phyloP scores from a whole-genome alignment of 2,329 filamentous ascomycete genomes.

The Trichoderma arundinaceum region DNA sequence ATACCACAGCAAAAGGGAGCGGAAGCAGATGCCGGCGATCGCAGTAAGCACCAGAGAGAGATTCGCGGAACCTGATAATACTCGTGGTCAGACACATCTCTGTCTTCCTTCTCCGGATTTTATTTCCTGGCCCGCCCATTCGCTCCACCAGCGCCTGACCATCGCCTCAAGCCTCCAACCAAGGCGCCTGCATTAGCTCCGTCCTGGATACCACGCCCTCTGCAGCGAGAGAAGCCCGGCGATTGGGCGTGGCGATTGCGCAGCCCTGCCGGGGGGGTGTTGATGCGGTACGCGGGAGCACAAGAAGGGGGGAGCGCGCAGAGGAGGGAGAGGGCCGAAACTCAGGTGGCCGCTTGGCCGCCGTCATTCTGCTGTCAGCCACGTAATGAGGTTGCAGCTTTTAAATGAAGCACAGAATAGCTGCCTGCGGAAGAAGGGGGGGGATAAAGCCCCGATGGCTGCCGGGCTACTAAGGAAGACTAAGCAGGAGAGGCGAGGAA shows the following conservation, averaged over 20 bases:
- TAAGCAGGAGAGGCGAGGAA: no score
- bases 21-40: no score
- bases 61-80: no score
- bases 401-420: background rate
- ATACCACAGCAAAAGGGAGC: no score
- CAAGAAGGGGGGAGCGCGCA: background rate
- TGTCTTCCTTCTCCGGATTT: slow-evolving; percentile 3
- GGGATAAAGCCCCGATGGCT: no score
- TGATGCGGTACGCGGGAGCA: background rate
- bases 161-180: background rate
- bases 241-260: slow-evolving; percentile 21
- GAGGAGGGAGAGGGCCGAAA: background rate
- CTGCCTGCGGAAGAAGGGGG: no score
- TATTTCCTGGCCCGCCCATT: background rate
- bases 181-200: slow-evolving; percentile 6
- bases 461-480: no score
- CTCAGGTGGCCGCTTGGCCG: slow-evolving; percentile 6
- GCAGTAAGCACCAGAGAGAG: no score
- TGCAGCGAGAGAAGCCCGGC: background rate
- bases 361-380: slow-evolving; percentile 26
- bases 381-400: slow-evolving; percentile 2
- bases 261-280: slow-evolving; percentile 10
- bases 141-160: slow-evolving; percentile 1
- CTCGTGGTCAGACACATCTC: no score
- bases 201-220: background rate